phyloP scores from a whole-genome alignment of 768 basidiomycete genomes.

The Scleroderma bovista region DNA sequence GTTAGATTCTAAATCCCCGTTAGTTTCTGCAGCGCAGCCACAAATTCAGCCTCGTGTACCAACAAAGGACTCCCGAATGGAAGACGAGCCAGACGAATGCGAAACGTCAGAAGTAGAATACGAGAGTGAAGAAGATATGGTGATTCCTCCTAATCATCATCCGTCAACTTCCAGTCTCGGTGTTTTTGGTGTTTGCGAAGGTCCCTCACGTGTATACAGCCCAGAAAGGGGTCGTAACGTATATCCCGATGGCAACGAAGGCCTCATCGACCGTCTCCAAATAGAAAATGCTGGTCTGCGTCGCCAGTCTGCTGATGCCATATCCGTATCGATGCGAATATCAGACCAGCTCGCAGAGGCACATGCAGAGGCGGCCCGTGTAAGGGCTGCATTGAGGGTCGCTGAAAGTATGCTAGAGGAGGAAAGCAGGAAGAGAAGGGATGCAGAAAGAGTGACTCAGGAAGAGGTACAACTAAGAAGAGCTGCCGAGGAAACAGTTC shows the following conservation, averaged over 20 bases:
- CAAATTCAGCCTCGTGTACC: constrained; percentile 31
- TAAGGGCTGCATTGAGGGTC: constrained; percentile 48
- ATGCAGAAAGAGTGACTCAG: constrained; percentile 49
- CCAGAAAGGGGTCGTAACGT: constrained; percentile 24
- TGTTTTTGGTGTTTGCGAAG: constrained; percentile 28
- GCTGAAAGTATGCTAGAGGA: constrained; percentile 57
- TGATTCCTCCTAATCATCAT: constrained; percentile 41
- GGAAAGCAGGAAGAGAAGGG: constrained; percentile 51
- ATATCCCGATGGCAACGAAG: constrained; percentile 32
- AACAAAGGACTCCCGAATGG: constrained; percentile 33
- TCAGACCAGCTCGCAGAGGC: constrained; percentile 67
- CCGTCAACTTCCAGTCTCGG: constrained; percentile 35
- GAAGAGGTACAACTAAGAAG: constrained; percentile 44
- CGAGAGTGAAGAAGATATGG: constrained; percentile 66
- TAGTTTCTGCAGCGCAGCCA: constrained; percentile 22
- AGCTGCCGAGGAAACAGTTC: constrained; percentile 46
- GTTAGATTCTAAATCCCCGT: constrained; percentile 14
- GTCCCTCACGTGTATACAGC: constrained; percentile 39
- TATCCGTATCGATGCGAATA: constrained; percentile 56
- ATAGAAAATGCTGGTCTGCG: constrained; percentile 60
- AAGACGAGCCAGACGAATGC: constrained; percentile 35
- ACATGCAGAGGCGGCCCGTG: constrained; percentile 53
- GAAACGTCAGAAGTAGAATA: constrained; percentile 46
- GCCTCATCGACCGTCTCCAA: constrained; percentile 55
- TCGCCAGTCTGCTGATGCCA: constrained; percentile 63